These are phyloP conservation scores for Hypoxylon crocopeplum DNA, from an alignment of 495 filamentous ascomycete genomes.

Conservation along the genomic window DNA sequence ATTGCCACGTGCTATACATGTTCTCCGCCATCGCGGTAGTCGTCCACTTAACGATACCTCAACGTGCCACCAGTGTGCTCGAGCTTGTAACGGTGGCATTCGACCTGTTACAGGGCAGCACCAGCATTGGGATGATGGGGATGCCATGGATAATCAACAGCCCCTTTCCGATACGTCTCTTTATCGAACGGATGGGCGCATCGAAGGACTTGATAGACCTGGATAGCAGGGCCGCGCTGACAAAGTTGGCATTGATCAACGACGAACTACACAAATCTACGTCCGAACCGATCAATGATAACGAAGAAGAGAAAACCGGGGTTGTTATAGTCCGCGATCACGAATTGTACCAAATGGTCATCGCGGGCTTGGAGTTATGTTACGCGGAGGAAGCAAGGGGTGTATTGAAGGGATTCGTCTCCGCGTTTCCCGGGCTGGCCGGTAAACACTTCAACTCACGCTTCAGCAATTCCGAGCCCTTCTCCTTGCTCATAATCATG, in stretches of 20 bases:
- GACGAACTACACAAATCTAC: constrained; percentile 17
- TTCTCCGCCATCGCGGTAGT: constrained; percentile 42
- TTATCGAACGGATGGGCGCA: constrained; percentile 27
- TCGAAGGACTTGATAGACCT: constrained; percentile 29
- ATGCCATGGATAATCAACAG: constrained; percentile 40
- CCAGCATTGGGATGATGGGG: constrained; percentile 33
- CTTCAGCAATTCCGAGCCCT: constrained; percentile 38
- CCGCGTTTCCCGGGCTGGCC: constrained; percentile 32
- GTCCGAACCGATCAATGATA: constrained; percentile 6
- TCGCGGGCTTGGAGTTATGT: constrained; percentile 28
- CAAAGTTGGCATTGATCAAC: constrained; percentile 31
- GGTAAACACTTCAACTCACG: constrained; percentile 39
- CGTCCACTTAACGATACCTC: constrained; percentile 42
- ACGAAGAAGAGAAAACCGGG: neutral
- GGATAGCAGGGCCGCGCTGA: constrained; percentile 29
- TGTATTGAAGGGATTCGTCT: constrained; percentile 32
- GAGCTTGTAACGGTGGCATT: constrained; percentile 36
- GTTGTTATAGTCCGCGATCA: constrained; percentile 11
- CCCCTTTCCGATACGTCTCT: constrained; percentile 29
- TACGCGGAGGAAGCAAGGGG: constrained; percentile 41
- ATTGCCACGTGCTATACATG: constrained; percentile 40
- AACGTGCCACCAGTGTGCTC: constrained; percentile 18
- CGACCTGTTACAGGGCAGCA: constrained; percentile 39
- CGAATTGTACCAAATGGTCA: constrained; percentile 28
- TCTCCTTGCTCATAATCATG: constrained; percentile 43